A percentile compares a stretch with the other conserved stretches of the same genome.
phyloP scores from a whole-genome alignment of 179 eudicot genomes.

The Silene coronaria region DNA sequence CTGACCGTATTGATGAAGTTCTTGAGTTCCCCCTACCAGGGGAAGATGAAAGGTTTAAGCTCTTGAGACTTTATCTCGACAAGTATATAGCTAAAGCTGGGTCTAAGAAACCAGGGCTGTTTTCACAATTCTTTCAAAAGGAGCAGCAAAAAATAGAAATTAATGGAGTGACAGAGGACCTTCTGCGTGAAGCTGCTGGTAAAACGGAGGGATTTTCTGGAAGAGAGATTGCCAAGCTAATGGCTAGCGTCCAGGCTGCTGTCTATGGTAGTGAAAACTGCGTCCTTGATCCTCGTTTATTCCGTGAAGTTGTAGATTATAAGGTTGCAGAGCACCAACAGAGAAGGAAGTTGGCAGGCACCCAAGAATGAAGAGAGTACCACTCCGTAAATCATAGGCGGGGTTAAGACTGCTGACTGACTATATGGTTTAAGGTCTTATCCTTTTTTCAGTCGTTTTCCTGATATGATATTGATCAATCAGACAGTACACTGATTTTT shows the following conservation, averaged over 20 bases:
- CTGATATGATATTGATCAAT: neutral
- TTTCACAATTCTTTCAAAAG: constrained; percentile 51
- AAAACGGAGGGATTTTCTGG: constrained; percentile 90
- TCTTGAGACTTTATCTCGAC: constrained; percentile 74
- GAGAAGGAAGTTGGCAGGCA: constrained; percentile 59
- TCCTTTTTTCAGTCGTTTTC: neutral
- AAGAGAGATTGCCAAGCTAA: constrained; percentile 89
- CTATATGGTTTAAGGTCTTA: neutral
- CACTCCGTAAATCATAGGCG: constrained; percentile 19
- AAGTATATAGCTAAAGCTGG: constrained; percentile 89
- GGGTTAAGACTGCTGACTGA: neutral
- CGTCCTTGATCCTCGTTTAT: constrained; percentile 64
- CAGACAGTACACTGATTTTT: neutral
- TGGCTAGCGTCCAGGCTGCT: constrained; percentile 97
- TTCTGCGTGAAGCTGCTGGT: constrained; percentile 74
- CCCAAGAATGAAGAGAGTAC: constrained; percentile 34
- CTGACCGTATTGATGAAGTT: constrained; percentile 91
- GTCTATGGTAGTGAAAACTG: constrained; percentile 87
- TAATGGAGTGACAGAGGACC: constrained; percentile 64
- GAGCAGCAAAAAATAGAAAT: constrained; percentile 76
- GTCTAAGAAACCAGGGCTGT: constrained; percentile 55
- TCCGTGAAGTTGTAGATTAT: constrained; percentile 88
- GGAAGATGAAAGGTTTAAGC: constrained; percentile 69
- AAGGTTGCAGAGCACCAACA: constrained; percentile 98
- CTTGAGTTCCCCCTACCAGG: constrained; percentile 86